phyloP scores from a whole-genome alignment of 257 asterid species.

The Solanum pimpinellifolium region DNA sequence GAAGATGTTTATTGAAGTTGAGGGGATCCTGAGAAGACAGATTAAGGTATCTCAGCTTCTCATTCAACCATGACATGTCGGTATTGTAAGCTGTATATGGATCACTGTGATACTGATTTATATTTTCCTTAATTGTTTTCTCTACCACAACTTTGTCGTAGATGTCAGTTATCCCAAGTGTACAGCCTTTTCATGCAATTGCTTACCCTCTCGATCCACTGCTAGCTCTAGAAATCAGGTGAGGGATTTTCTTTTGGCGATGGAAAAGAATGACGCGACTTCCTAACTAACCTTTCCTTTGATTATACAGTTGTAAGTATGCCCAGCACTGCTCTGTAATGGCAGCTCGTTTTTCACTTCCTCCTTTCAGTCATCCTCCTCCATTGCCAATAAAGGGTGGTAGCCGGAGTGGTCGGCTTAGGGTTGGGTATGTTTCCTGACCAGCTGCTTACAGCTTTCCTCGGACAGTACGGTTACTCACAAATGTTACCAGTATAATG shows the following conservation, averaged over 20 bases:
- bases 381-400: constrained; percentile 65
- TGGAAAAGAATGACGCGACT: background rate
- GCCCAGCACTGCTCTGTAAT: constrained; percentile 91
- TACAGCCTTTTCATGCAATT: constrained; percentile 99
- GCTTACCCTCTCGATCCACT: constrained; percentile 97
- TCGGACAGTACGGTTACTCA: background rate
- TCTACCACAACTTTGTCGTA: constrained; percentile 1
- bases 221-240: constrained; percentile 95
- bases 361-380: constrained; percentile 79
- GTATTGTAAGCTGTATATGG: background rate
- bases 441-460: background rate
- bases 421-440: constrained; percentile 56
- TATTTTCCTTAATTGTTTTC: background rate
- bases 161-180: constrained; percentile 96
- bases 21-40: constrained; percentile 85
- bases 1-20: constrained; percentile 86
- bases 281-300: background rate
- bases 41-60: constrained; percentile 53
- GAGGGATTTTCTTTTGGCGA: constrained; percentile 1
- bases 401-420: constrained; percentile 56
- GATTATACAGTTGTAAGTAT: constrained; percentile 63
- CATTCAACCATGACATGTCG: background rate
- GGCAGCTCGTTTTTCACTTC: constrained; percentile 82
- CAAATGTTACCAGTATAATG: background rate
- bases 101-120: background rate